Evolutionary conservation across 306 rosid genomes (phyloP), one percentile per base, ranked within the genome.

Genomic region (Trifolium dubium): DNA sequence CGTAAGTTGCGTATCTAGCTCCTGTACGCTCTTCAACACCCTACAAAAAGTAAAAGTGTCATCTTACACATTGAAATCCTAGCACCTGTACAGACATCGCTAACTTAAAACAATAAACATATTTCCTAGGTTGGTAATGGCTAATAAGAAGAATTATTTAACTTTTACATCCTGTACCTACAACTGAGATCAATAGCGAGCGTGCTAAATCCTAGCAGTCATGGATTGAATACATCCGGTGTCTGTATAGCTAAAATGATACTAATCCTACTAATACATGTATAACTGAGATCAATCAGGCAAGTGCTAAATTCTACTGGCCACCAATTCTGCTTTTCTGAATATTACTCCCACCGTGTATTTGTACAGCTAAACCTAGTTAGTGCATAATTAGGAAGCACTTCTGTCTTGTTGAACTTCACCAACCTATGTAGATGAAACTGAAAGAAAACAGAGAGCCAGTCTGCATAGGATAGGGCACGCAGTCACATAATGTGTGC

Each of bases 381-480:
- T 39, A 14, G 29, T 60, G 14, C 67, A 63, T 63, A 64, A n/a
- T n/a, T n/a, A 44, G 44, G 51, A 14, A 60, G 44, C 44, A 15
- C 68, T 73, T 0, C 3, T 67, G 66, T 47, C 64, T 39, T 15
- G 23, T 9, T 59, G 35, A 78, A 71, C 66, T 41, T 35, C 53
- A 41, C 59, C 77, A 53, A 64, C 35, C 51, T 43, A 15, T 55
- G 7, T 8, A 28, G 65, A 12, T 3, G 18, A 72, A 64, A 32
- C 32, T 56, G 60, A 64, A 46, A 47, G 61, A 18, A 68, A 55
- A 14, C 35, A 51, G 32, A 35, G 46, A 78, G n/a, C 50, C 47
- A 15, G 11, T 53, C 68, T 75, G 39, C 17, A 40, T 43, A 39
- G 71, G 70, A 79, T 18, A 62, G 55, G 56, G 74, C 50, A 59